A percentile compares a stretch with the other conserved stretches of the same genome.
These are phyloP conservation scores for Verticillium nonalfalfae DNA, from an alignment of 2,329 filamentous ascomycete species.

Conservation along the genomic window DNA sequence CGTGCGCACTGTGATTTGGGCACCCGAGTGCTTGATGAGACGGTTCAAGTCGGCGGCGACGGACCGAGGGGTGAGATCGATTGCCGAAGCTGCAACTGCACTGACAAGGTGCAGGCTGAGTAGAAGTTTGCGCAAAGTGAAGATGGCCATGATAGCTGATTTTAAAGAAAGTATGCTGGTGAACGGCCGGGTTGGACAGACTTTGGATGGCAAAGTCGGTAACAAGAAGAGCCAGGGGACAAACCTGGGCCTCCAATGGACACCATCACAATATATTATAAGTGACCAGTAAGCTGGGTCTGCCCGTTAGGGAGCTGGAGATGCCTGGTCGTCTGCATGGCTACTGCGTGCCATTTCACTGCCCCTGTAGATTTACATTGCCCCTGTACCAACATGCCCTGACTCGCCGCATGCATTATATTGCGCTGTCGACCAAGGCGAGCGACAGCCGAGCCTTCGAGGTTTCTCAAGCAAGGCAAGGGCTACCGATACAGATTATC, in stretches of 20 bases:
- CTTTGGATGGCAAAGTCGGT: background rate
- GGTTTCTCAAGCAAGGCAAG: background rate
- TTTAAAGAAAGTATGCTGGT: background rate
- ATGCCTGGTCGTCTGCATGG: background rate
- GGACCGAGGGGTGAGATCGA: slow-evolving; percentile 3
- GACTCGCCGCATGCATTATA: background rate
- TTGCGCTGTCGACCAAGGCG: background rate
- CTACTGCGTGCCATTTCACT: background rate
- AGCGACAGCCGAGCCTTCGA: background rate
- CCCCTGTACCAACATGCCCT: background rate
- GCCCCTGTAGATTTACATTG: background rate
- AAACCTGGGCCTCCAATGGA: background rate
- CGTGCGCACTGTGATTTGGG: slow-evolving; percentile 3
- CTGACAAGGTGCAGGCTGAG: slow-evolving; percentile 4
- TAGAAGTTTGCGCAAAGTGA: slow-evolving; percentile 4
- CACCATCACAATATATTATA: background rate
- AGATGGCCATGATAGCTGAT: background rate
- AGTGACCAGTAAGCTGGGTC: background rate
- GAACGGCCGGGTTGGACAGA: background rate
- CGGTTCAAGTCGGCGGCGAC: slow-evolving; percentile 2
- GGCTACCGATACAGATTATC: background rate
- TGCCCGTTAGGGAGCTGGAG: background rate
- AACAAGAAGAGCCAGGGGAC: background rate
- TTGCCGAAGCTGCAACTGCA: slow-evolving; percentile 3
- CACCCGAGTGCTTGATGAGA: slow-evolving; percentile 1